Evolutionary conservation across 345 rosid genomes (phyloP).

Genomic region (Eucalyptus pauciflora): DNA sequence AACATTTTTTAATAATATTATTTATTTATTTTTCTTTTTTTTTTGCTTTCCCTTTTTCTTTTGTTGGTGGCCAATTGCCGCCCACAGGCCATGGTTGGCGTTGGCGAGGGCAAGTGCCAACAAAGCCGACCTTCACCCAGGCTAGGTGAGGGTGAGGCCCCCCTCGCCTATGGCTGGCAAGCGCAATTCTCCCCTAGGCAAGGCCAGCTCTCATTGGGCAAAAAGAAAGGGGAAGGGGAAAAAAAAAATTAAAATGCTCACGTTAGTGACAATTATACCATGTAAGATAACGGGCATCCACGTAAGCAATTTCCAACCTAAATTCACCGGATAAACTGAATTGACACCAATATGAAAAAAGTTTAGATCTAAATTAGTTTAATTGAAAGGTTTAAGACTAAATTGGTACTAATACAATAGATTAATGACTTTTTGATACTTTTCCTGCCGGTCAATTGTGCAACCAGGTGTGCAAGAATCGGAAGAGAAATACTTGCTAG

Average conservation of each 20-base stretch:
- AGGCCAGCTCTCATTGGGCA: no score
- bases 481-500: not conserved
- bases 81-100: accelerated
- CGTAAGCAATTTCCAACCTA: not conserved
- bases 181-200: accelerated
- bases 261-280: accelerated
- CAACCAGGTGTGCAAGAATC: not conserved
- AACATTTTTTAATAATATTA: no score
- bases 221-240: no score
- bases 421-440: no score
- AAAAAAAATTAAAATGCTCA: no score
- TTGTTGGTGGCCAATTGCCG: no score
- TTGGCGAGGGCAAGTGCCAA: accelerated
- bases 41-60: no score
- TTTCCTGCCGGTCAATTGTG: not conserved
- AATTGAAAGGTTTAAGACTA: accelerated
- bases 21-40: accelerated
- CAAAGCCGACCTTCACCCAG: accelerated
- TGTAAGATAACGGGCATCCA: accelerated
- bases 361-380: accelerated
- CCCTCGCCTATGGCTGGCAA: accelerated
- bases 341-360: accelerated
- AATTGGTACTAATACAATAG: accelerated
- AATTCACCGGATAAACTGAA: accelerated
- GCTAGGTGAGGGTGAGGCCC: no score